Evolutionary conservation across 1,284 basidiomycete species (phyloP), one percentile per base, ranked within the genome.

Genomic region (Sutorius eximius): DNA sequence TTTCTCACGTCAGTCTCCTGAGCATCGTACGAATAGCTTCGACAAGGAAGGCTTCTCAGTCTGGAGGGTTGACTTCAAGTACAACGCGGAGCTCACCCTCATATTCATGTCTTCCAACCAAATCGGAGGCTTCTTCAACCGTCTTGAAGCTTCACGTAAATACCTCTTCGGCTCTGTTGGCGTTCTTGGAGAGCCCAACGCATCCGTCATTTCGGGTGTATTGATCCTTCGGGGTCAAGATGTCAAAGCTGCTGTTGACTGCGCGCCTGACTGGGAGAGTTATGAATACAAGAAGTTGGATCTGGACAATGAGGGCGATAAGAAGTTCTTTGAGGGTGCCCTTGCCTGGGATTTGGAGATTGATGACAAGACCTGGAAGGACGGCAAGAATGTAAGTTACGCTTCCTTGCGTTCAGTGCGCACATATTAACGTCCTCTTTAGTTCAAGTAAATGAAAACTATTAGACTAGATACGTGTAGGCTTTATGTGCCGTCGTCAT

Each of bases 31-130:
- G 38, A 54, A 59, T 68, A 93, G 94, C 82, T 95, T 86, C 74
- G 95, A 98, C 81, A 75, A 82, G 59, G 85, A 90, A 61, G 95
- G 95, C 46, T 98, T 88, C 87, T 96, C 94, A 59, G 73, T 90
- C 72, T 96, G 91, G 91, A 83, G 87, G 60, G 85, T 95, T 56
- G 91, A 95, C 81, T 98, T 93, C 89, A 95, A 97, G 82, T 98
- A 98, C 86, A 93, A 92, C 77, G 82, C 89, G 29, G 96, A 98
- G 78, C 87, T 99, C 61, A 95, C 93, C 40, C 85, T 87, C 74
- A 82, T 82, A 53, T 97, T 94, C 83, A 97, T 93, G 94, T 95
- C 91, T 53, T 85, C 87, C 65, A 90, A 91, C 78, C 88, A 89
- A 75, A 88, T 98, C 69, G 84, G 85, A 57, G 96, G 96, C 29